phyloP scores from a whole-genome alignment of 225 moss, liverwort and hornwort genomes.

The Bryoerythrophyllum caledonicum region DNA sequence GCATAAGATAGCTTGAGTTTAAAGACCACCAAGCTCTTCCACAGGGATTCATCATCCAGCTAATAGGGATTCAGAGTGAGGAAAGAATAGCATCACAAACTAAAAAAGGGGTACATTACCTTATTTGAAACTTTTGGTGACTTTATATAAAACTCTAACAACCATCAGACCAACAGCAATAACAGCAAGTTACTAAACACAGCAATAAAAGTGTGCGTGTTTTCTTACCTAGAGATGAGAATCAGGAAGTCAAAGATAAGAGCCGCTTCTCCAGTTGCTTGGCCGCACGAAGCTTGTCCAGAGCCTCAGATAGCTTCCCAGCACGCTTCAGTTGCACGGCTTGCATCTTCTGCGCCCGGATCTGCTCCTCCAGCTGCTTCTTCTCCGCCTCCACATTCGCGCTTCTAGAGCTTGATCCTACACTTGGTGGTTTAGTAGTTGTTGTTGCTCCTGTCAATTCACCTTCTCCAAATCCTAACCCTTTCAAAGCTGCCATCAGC shows the following conservation, averaged over 20 bases:
- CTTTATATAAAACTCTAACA: too few species aligned
- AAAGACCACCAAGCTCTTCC: too few species aligned
- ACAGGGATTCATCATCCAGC: too few species aligned
- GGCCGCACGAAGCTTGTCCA: conserved; percentile 82
- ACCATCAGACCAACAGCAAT: too few species aligned
- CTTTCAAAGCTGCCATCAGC: conserved; percentile 84
- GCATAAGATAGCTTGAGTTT: too few species aligned
- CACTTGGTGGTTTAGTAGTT: conserved; percentile 13
- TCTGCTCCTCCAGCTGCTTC: conserved; percentile 71
- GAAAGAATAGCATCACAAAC: too few species aligned
- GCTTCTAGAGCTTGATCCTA: conserved; percentile 39
- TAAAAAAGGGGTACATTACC: too few species aligned
- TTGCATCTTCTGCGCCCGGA: conserved; percentile 76
- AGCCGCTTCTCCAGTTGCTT: conserved; percentile 92
- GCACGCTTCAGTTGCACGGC: conserved; percentile 91
- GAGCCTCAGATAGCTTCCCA: conserved; percentile 79
- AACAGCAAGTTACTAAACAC: too few species aligned
- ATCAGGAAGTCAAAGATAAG: conserved; percentile 43
- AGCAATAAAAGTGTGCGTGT: too few species aligned
- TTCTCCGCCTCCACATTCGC: conserved; percentile 45
- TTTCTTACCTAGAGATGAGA: not conserved
- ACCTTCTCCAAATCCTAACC: conserved; percentile 73
- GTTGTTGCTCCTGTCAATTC: conserved; percentile 45
- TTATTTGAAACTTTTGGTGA: too few species aligned
- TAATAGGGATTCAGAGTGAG: too few species aligned